Evolutionary conservation across 352 stramenopile genomes (phyloP).

Genomic region (Phytophthora macrochlamydospora): DNA sequence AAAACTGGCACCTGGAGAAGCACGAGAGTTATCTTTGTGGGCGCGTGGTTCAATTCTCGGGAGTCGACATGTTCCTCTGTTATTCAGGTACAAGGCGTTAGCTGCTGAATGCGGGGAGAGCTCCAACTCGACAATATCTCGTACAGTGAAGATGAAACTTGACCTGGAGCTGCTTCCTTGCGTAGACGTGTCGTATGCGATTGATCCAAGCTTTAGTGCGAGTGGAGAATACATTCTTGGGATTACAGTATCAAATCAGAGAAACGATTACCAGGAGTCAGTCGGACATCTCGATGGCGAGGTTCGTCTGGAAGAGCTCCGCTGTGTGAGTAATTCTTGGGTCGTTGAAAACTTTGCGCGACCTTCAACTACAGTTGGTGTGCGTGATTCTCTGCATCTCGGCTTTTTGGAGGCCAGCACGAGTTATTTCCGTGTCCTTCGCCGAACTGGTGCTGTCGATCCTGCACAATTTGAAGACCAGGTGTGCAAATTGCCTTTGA

Average conservation of each 20-base stretch:
- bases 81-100: constrained; percentile 72
- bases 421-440: constrained; percentile 76
- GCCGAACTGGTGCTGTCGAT: constrained; percentile 5
- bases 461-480: constrained; percentile 4
- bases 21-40: constrained; percentile 57
- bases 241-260: constrained; percentile 67
- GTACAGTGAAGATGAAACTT: constrained; percentile 64
- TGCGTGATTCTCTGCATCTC: constrained; percentile 46
- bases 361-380: not conserved
- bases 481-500: constrained; percentile 32
- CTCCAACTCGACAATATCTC: constrained; percentile 17
- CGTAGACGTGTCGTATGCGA: constrained; percentile 63
- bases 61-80: constrained; percentile 50
- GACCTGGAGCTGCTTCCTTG: constrained; percentile 64
- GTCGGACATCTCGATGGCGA: constrained; percentile 22
- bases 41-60: constrained; percentile 44
- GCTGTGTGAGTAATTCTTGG: constrained; percentile 73
- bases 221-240: constrained; percentile 78
- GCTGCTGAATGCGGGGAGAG: constrained; percentile 23
- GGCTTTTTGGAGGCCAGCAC: constrained; percentile 82
- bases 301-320: constrained; percentile 59
- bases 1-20: constrained; percentile 57
- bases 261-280: constrained; percentile 34
- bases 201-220: constrained; percentile 70
- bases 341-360: constrained; percentile 50